phyloP scores from a whole-genome alignment of 2,329 filamentous ascomycete genomes.

The Aureobasidium sp. region DNA sequence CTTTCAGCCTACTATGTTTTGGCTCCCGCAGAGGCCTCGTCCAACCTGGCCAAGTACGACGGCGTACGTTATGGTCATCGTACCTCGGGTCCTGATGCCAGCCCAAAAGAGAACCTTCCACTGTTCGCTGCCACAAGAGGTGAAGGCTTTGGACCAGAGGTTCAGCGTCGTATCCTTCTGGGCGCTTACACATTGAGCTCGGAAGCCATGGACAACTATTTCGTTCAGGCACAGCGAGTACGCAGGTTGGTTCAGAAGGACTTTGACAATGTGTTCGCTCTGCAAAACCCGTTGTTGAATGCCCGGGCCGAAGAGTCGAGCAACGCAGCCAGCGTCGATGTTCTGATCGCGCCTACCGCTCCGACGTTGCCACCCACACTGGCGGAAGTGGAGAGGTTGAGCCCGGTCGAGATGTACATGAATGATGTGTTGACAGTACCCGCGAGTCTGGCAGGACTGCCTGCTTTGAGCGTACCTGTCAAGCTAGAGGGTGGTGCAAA shows the following conservation, averaged over 20 bases:
- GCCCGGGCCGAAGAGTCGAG: neutral
- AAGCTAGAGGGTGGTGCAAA: slow-evolving; percentile 12
- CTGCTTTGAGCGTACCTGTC: slow-evolving; percentile 76
- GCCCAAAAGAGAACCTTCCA: slow-evolving; percentile 18
- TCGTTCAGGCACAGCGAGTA: slow-evolving; percentile 84
- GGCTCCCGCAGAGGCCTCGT: slow-evolving; percentile 88
- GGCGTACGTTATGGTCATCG: slow-evolving; percentile 79
- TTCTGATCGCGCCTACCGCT: slow-evolving; percentile 80
- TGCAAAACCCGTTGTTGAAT: slow-evolving; percentile 58
- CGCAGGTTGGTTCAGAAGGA: slow-evolving; percentile 76
- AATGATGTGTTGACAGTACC: slow-evolving; percentile 96
- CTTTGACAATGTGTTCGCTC: slow-evolving; percentile 70
- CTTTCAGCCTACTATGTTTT: slow-evolving; percentile 93
- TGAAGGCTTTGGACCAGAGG: slow-evolving; percentile 71
- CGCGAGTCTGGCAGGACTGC: slow-evolving; percentile 82
- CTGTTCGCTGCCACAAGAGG: slow-evolving; percentile 72
- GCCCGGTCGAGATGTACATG: slow-evolving; percentile 67
- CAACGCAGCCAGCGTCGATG: slow-evolving; percentile 54
- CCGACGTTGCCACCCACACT: slow-evolving; percentile 65
- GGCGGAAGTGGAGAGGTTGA: slow-evolving; percentile 46
- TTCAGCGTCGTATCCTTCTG: slow-evolving; percentile 76
- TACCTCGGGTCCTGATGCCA: slow-evolving; percentile 43
- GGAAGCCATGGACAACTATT: slow-evolving; percentile 90
- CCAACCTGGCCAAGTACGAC: slow-evolving; percentile 94
- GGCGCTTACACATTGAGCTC: slow-evolving; percentile 88